Percentiles rank a stretch among this genome's conserved stretches.
These are phyloP conservation scores for Taphrina sp. DNA, from an alignment of 1,139 yeast genomes.

Conservation along the genomic window DNA sequence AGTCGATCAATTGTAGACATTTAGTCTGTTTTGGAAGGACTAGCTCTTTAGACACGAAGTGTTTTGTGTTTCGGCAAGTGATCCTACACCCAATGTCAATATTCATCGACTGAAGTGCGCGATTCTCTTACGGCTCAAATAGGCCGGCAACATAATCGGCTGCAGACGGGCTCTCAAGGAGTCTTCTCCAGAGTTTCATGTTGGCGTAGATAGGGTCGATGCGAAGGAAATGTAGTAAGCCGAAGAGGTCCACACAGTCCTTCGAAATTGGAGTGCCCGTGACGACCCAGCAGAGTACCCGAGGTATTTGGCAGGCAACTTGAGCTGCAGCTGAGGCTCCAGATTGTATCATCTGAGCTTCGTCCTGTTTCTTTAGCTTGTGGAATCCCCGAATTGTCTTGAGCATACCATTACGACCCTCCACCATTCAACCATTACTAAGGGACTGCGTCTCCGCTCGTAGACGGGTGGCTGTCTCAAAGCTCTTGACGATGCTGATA, in stretches of 20 bases:
- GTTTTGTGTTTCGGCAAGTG: slow-evolving; percentile 77
- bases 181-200: slow-evolving; percentile 42
- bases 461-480: slow-evolving; percentile 35
- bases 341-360: slow-evolving; percentile 86
- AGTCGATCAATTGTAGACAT: slow-evolving; percentile 65
- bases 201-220: slow-evolving; percentile 59
- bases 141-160: slow-evolving; percentile 6
- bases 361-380: slow-evolving; percentile 55
- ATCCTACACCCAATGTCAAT: slow-evolving; percentile 51
- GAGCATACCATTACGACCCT: slow-evolving; percentile 54
- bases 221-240: slow-evolving; percentile 66
- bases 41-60: slow-evolving; percentile 75
- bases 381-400: neutral
- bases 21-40: slow-evolving; percentile 73
- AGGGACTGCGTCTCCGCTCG: slow-evolving; percentile 55
- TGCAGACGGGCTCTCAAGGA: slow-evolving; percentile 38
- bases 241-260: slow-evolving; percentile 63
- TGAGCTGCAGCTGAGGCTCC: slow-evolving; percentile 73
- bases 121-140: slow-evolving; percentile 36
- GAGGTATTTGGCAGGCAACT: slow-evolving; percentile 74
- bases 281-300: slow-evolving; percentile 93
- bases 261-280: slow-evolving; percentile 88
- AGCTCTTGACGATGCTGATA: slow-evolving; percentile 53
- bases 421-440: slow-evolving; percentile 84
- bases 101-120: too few relatives aligned